A percentile compares a stretch with the other conserved stretches of the same genome.
Conservation (phyloP, 2,329 filamentous ascomycete genomes). For the Cercospora nicotianae region DNA sequence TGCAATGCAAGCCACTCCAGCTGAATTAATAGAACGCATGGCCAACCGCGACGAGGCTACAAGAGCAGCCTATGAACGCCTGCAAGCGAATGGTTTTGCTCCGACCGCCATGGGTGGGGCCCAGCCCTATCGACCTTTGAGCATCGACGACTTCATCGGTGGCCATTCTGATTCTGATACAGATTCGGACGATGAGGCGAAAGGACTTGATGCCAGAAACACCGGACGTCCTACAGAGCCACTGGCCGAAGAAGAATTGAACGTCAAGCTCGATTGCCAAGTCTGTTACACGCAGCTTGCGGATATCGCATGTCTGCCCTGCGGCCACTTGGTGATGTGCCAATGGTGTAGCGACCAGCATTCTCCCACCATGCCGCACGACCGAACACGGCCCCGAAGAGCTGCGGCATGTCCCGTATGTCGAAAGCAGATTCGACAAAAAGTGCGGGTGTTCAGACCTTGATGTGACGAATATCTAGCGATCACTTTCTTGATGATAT, state of each 20-base stretch:
- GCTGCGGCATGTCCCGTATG: constrained; percentile 50
- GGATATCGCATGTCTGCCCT: constrained; percentile 54
- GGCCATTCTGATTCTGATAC: constrained; percentile 23
- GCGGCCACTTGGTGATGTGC: constrained; percentile 57
- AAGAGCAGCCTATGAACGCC: constrained; percentile 32
- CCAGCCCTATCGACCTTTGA: background rate
- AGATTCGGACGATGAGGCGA: constrained; percentile 30
- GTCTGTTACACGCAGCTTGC: constrained; percentile 56
- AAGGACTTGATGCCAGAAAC: constrained; percentile 49
- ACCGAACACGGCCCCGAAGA: constrained; percentile 42
- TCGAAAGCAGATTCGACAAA: constrained; percentile 48
- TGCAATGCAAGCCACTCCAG: constrained; percentile 31
- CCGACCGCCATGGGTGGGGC: constrained; percentile 2
- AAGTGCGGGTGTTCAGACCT: constrained; percentile 39
- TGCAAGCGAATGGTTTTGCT: constrained; percentile 24
- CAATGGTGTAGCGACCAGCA: constrained; percentile 56
- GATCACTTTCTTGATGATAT: background rate
- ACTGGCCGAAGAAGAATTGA: constrained; percentile 52
- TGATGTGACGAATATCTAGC: too few relatives aligned
- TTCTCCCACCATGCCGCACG: constrained; percentile 46
- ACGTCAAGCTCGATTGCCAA: constrained; percentile 52
- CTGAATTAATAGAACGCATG: constrained; percentile 30
- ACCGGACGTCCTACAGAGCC: constrained; percentile 48
- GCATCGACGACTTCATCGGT: constrained; percentile 16
- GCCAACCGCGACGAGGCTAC: constrained; percentile 32